Conservation (phyloP, 2,329 filamentous ascomycete species). For the Atkinsonella hypoxylon region DNA sequence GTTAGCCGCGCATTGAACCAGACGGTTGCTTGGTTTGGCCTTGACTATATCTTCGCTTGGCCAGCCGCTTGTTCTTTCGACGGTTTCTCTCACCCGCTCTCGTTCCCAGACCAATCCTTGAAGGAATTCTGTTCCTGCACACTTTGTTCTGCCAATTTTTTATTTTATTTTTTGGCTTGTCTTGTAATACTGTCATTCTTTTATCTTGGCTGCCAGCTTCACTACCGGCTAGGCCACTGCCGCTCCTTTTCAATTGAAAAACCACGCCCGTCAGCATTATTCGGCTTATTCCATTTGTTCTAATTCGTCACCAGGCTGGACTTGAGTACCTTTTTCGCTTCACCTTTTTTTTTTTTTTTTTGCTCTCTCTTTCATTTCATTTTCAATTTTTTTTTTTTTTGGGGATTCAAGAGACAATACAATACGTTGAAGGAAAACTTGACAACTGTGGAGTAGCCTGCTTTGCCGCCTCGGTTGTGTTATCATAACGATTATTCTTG, state of each 20-base stretch:
- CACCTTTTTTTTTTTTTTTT: background rate
- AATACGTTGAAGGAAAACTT: background rate
- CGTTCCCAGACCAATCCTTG: slow-evolving; percentile 6
- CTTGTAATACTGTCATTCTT: slow-evolving; percentile 14
- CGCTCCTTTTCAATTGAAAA: slow-evolving; percentile 32
- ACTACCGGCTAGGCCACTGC: slow-evolving; percentile 47
- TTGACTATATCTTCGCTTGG: slow-evolving; percentile 10
- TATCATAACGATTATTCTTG: slow-evolving; percentile 1
- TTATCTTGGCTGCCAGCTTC: slow-evolving; percentile 18
- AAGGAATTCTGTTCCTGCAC: slow-evolving; percentile 4
- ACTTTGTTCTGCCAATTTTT: slow-evolving; percentile 17
- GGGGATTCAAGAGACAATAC: too few species aligned
- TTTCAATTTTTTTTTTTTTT: too few species aligned
- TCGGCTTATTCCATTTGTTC: background rate
- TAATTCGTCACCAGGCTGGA: background rate
- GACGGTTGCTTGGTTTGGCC: background rate
- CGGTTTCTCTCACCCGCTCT: slow-evolving; percentile 2
- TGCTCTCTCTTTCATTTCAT: too few species aligned
- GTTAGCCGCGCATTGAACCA: slow-evolving; percentile 1
- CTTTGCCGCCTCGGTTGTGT: slow-evolving; percentile 9
- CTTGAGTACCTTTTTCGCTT: background rate
- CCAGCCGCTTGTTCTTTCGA: background rate
- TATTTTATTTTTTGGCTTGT: slow-evolving; percentile 8
- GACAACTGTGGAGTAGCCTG: slow-evolving; percentile 12
- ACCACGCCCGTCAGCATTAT: background rate